phyloP scores from a whole-genome alignment of 192 early-diverging fungal species.

The Coemansia sp. region DNA sequence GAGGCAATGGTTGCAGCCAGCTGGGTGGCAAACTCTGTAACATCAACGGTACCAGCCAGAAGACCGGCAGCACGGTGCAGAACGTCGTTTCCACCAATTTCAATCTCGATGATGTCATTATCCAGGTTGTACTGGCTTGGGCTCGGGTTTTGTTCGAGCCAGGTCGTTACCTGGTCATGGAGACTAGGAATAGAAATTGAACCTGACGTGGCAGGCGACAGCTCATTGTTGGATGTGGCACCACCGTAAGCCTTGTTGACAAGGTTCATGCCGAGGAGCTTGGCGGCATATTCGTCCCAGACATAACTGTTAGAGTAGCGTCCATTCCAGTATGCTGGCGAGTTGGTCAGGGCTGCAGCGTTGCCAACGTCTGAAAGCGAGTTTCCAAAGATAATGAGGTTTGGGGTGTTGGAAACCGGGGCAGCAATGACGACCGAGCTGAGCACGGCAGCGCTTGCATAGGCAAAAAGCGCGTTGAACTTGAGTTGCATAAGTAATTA shows the following conservation, averaged over 20 bases:
- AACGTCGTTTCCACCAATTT: constrained; percentile 30
- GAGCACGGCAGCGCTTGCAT: constrained; percentile 18
- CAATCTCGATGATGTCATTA: constrained; percentile 14
- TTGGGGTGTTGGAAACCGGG: constrained; percentile 18
- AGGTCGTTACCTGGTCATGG: constrained; percentile 37
- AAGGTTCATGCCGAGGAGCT: constrained; percentile 36
- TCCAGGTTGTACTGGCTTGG: constrained; percentile 32
- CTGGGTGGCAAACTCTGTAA: constrained; percentile 17
- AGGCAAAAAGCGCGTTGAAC: constrained; percentile 13
- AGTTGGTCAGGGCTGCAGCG: constrained; percentile 1
- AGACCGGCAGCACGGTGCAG: constrained; percentile 15
- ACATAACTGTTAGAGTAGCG: constrained; percentile 44
- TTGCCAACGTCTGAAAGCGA: constrained; percentile 42
- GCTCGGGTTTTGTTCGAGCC: constrained; percentile 22
- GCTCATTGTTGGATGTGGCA: constrained; percentile 43
- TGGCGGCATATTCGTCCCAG: constrained; percentile 47
- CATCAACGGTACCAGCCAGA: constrained; percentile 14
- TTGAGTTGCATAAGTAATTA: constrained; percentile 12
- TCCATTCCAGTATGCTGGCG: constrained; percentile 30
- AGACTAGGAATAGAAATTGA: constrained; percentile 40
- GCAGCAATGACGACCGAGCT: constrained; percentile 23
- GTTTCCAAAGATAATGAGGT: constrained; percentile 51
- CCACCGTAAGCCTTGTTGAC: constrained; percentile 37
- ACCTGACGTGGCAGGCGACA: constrained; percentile 23
- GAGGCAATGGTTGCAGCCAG: constrained; percentile 22